Base-by-base conservation (phyloP, 1,284 basidiomycete species). In the Rhodotorula sp. region DNA sequence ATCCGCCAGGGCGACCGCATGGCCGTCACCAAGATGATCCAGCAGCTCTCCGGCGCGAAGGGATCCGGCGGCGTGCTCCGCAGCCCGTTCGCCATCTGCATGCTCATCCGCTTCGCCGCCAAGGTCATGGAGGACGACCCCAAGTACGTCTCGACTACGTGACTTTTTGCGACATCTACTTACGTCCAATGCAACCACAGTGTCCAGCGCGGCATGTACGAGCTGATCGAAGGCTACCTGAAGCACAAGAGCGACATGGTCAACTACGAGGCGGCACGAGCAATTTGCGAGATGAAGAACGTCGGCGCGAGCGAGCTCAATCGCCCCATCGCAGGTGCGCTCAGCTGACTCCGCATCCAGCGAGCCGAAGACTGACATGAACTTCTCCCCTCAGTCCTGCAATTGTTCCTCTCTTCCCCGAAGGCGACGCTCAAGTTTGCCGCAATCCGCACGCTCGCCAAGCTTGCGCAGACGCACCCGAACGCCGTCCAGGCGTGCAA, bases 201-300 rank as follows among this genome's bases (percentile, higher is more conserved):
- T 78, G 85, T 94, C 55, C 92, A 95, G 83, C 89, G 87, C 76
- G 92, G 92, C 79, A 97, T 99, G 87, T 86, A 93, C 71, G 96
- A 98, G 78, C 87, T 97, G 59, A 86, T 99, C 64, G 97, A 99
- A 81, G 90, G 91, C 55, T 96, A 95, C 89, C 85, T 99, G 71
- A 89, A 95, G 72, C 97, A 99, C 84, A 99, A 99, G 86, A 96
- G 93, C 80, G 97, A 99, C 82, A 99, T 98, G 97, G 97, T 99
- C 81, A 99, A 98, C 84, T 93, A 96, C 78, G 97, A 99, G 82
- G 97, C 96, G 45, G 97, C 97, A 9, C 89, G 96, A 64, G 95
- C 90, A 25, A 96, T 99, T 75, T 98, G 95, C 81, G 95, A 97
- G 82, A 92, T 97, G 90, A 91, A 89, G 81, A 88, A 89, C 76